These are phyloP conservation scores for Mortierella sp. DNA, from an alignment of 371 early-diverging fungal genomes.

Conservation along the genomic window DNA sequence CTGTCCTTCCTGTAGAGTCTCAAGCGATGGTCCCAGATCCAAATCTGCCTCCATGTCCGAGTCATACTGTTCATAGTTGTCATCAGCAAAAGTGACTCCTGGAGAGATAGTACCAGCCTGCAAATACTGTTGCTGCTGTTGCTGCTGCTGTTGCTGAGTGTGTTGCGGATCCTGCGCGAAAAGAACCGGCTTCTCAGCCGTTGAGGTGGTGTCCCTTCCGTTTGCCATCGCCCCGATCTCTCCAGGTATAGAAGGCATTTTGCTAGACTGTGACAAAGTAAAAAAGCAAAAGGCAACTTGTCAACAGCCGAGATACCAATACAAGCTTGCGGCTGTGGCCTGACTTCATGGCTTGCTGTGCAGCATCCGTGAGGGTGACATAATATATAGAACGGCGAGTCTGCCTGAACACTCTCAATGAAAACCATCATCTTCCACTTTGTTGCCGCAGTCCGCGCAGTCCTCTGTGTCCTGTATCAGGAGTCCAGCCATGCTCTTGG, in stretches of 20 bases:
- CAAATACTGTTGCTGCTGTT: conserved; percentile 19
- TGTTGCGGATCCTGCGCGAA: not conserved
- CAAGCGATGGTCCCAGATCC: conserved; percentile 60
- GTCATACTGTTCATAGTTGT: conserved; percentile 63
- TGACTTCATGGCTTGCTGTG: too few relatives aligned
- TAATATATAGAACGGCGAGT: too few relatives aligned
- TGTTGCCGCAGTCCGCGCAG: too few relatives aligned
- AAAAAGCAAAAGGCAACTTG: not conserved
- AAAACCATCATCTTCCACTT: too few relatives aligned
- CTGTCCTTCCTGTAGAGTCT: conserved; percentile 72
- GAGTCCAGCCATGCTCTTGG: too few relatives aligned
- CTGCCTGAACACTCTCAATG: too few relatives aligned
- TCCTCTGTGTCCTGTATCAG: too few relatives aligned
- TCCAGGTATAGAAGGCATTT: conserved; percentile 10
- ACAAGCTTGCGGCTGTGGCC: too few relatives aligned
- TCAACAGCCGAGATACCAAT: not conserved
- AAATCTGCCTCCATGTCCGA: conserved; percentile 60
- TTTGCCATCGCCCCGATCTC: conserved; percentile 7
- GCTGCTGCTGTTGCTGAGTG: conserved; percentile 7
- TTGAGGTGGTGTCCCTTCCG: conserved; percentile 4
- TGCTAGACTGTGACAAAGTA: not conserved
- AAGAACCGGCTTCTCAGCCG: not conserved
- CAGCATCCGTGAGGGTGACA: too few relatives aligned
- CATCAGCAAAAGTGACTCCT: conserved; percentile 43
- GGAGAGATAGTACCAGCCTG: conserved; percentile 39